Percentiles rank a stretch among this genome's conserved stretches.
Conservation (phyloP, 2,329 filamentous ascomycete species). For the Xylariaceae sp. region DNA sequence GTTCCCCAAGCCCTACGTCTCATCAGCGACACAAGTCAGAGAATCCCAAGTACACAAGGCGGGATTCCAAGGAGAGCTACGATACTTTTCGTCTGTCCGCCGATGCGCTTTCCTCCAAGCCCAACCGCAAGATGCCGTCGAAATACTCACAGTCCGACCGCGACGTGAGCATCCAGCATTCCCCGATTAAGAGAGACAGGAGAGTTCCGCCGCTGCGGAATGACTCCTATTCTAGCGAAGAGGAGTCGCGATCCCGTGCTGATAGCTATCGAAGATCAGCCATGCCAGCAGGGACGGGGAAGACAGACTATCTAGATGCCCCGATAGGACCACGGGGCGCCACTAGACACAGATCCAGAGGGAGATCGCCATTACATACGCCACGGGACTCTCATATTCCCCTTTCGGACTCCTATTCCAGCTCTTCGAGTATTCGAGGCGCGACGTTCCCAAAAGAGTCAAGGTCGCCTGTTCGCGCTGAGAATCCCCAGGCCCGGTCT, state of each 20-base stretch:
- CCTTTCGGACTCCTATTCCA: slow-evolving; percentile 22
- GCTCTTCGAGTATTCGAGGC: slow-evolving; percentile 26
- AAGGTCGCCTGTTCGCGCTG: slow-evolving; percentile 19
- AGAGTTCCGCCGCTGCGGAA: slow-evolving; percentile 19
- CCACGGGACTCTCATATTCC: slow-evolving; percentile 24
- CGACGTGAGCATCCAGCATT: slow-evolving; percentile 22
- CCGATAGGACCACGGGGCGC: slow-evolving; percentile 20
- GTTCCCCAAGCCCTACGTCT: slow-evolving; percentile 23
- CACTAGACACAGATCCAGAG: slow-evolving; percentile 22
- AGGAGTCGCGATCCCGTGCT: slow-evolving; percentile 23
- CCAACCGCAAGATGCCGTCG: slow-evolving; percentile 16
- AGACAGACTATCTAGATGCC: slow-evolving; percentile 20
- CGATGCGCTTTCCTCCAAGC: slow-evolving; percentile 19
- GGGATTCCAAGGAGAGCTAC: slow-evolving; percentile 21
- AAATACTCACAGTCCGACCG: slow-evolving; percentile 21
- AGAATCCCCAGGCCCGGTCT: slow-evolving; percentile 22
- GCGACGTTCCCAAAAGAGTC: slow-evolving; percentile 29
- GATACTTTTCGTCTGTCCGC: slow-evolving; percentile 21
- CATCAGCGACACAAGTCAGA: slow-evolving; percentile 27
- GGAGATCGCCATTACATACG: slow-evolving; percentile 25
- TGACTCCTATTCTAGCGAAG: slow-evolving; percentile 31
- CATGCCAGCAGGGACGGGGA: slow-evolving; percentile 19
- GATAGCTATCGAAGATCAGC: slow-evolving; percentile 23
- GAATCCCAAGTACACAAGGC: slow-evolving; percentile 21
- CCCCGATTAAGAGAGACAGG: slow-evolving; percentile 20